Percentiles rank a stretch among this genome's conserved stretches.
phyloP scores from a whole-genome alignment of 352 stramenopile genomes.

The Paralagenidium karlingii region DNA sequence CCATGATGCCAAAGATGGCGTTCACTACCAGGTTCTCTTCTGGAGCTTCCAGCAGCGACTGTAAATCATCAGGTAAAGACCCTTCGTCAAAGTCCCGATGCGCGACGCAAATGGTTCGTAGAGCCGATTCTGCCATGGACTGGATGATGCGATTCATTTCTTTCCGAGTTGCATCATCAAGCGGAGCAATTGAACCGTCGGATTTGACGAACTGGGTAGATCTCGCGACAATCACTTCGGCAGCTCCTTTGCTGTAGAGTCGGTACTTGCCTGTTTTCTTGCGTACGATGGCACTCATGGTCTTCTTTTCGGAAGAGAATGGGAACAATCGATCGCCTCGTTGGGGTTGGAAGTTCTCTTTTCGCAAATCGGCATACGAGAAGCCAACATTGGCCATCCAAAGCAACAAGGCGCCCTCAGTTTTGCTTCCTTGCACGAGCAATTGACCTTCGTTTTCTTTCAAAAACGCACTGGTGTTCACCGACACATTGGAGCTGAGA shows the following conservation, averaged over 20 bases:
- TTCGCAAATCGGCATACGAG: slow-evolving; percentile 46
- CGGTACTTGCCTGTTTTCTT: slow-evolving; percentile 17
- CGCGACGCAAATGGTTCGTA: slow-evolving; percentile 82
- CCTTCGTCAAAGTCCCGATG: slow-evolving; percentile 54
- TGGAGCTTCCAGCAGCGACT: slow-evolving; percentile 34
- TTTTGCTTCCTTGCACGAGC: slow-evolving; percentile 69
- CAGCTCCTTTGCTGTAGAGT: slow-evolving; percentile 62
- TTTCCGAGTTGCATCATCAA: slow-evolving; percentile 38
- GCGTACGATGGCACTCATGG: slow-evolving; percentile 55
- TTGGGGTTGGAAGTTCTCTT: slow-evolving; percentile 29
- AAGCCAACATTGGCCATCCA: slow-evolving; percentile 41
- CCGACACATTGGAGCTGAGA: slow-evolving; percentile 38
- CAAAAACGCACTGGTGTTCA: slow-evolving; percentile 68
- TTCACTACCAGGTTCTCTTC: slow-evolving; percentile 70
- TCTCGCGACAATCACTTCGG: slow-evolving; percentile 51
- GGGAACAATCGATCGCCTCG: slow-evolving; percentile 54
- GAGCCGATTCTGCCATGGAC: slow-evolving; percentile 66
- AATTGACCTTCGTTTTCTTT: slow-evolving; percentile 23
- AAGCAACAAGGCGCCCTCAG: slow-evolving; percentile 68
- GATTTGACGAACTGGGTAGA: slow-evolving; percentile 58
- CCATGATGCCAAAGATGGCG: slow-evolving; percentile 93
- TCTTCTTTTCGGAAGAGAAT: slow-evolving; percentile 78
- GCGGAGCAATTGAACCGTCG: slow-evolving; percentile 24
- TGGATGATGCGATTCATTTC: slow-evolving; percentile 67
- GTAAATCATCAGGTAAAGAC: slow-evolving; percentile 43